phyloP scores from a whole-genome alignment of 768 basidiomycete genomes.

The Panaeolus papilionaceus region DNA sequence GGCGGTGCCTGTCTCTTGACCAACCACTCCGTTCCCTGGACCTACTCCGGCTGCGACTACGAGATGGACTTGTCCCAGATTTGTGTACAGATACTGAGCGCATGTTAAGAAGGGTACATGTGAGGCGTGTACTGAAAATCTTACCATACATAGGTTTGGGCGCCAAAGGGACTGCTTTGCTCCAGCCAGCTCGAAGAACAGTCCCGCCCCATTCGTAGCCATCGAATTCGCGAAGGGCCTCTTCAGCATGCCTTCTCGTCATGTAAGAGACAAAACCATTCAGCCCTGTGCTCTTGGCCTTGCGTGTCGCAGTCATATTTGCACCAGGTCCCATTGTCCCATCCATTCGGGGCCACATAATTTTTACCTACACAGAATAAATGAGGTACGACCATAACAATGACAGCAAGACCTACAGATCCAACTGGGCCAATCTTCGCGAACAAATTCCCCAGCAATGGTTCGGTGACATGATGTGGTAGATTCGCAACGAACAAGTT shows the following conservation, averaged over 20 bases:
- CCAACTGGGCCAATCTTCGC: slow-evolving; percentile 93
- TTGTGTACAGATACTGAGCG: slow-evolving; percentile 26
- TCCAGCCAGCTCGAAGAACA: slow-evolving; percentile 91
- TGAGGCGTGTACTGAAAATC: slow-evolving; percentile 2
- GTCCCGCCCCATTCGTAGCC: slow-evolving; percentile 96
- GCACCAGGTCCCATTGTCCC: slow-evolving; percentile 68
- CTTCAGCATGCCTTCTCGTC: slow-evolving; percentile 91
- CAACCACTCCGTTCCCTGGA: slow-evolving; percentile 38
- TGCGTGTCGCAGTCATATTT: slow-evolving; percentile 76
- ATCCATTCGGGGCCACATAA: slow-evolving; percentile 98
- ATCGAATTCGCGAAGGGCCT: slow-evolving; percentile 87
- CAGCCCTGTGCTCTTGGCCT: slow-evolving; percentile 75
- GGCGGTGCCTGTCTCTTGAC: slow-evolving; percentile 33
- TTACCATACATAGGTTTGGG: slow-evolving; percentile 82
- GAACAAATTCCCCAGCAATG: slow-evolving; percentile 87
- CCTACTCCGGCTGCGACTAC: slow-evolving; percentile 47
- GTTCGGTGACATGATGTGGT: slow-evolving; percentile 86
- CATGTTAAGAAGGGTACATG: slow-evolving; percentile 4
- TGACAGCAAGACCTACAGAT: slow-evolving; percentile 60
- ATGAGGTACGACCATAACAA: neutral
- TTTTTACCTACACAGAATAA: slow-evolving; percentile 69
- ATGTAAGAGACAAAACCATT: slow-evolving; percentile 98
- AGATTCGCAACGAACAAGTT: slow-evolving; percentile 97
- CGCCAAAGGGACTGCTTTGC: slow-evolving; percentile 92
- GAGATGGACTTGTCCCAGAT: slow-evolving; percentile 31